A percentile compares a stretch with the other conserved stretches of the same genome.
phyloP scores from a whole-genome alignment of 139 green algal species.

The Trebouxia sp. region DNA sequence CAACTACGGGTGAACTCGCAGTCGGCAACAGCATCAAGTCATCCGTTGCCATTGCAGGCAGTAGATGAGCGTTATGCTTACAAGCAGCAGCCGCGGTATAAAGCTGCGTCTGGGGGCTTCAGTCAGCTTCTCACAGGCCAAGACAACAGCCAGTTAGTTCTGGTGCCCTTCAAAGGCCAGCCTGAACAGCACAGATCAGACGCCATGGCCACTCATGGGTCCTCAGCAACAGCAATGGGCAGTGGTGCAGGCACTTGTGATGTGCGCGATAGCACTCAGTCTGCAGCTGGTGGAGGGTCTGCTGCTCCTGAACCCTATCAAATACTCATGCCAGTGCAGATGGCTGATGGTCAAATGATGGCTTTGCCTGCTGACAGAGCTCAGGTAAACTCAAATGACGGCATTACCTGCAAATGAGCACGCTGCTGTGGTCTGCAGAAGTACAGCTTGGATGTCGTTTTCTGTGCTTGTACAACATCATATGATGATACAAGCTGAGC shows the following conservation, averaged over 20 bases:
- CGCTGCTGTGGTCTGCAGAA: too few relatives aligned
- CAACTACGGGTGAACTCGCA: too few relatives aligned
- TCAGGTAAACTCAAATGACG: background rate
- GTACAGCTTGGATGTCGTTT: too few relatives aligned
- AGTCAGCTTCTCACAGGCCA: constrained; percentile 15
- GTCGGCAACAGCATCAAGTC: background rate
- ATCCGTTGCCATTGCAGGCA: background rate
- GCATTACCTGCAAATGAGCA: too few relatives aligned
- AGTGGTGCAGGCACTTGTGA: too few relatives aligned
- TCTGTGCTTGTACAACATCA: too few relatives aligned
- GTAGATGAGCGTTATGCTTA: background rate
- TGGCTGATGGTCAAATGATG: constrained; percentile 21
- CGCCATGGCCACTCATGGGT: too few relatives aligned
- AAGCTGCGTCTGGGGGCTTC: background rate
- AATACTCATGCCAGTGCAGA: constrained; percentile 20
- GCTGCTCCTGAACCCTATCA: constrained; percentile 17
- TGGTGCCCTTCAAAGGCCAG: constrained; percentile 9
- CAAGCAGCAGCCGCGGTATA: background rate
- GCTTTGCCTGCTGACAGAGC: constrained; percentile 17
- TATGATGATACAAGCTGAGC: too few relatives aligned
- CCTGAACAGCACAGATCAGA: background rate
- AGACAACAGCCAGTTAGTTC: constrained; percentile 1
- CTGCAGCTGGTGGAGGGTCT: background rate
- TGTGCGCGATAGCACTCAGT: too few relatives aligned
- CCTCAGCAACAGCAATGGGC: too few relatives aligned